Base-by-base conservation (phyloP, 2,329 filamentous ascomycete species). In the Thermoascus crustaceus region DNA sequence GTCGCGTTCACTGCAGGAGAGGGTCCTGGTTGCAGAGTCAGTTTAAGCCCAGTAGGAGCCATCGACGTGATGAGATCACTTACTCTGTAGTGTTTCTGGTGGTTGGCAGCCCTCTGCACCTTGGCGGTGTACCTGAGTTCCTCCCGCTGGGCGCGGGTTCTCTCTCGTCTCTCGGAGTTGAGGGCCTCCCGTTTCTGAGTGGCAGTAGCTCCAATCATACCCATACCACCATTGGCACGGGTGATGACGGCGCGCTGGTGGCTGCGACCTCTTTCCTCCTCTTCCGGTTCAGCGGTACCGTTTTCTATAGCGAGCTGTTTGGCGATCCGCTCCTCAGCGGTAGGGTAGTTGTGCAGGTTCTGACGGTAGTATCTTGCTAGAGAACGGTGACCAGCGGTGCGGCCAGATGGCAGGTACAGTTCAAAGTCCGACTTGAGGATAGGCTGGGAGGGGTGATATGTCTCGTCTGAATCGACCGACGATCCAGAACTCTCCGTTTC, bases 401-500 rank as follows among this genome's bases (percentile, higher is more conserved):
- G 82, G 35, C 91, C 91, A 4, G 83, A 86, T 1, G 91, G 91
- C 8, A 98, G 76, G 54, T 98, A 87, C 35, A 98, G 74, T 61
- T 96, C 91, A 52, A 85, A 88, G 29, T 98, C 91, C 49, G 93
- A 85, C 54, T 93, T 80, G 59, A 93, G 94, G 14, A 85, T 84
- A 23, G 85, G 80, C 43, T 82, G 75, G 35, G 75, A 60, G 46
- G 80, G 75, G 47, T 85, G 82, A 63, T 93, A 82, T 2, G 83
- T 88, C 81, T 33, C 86, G 36, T 83, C 83, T 1, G 86, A 91
- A 45, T 88, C 85, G 22, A 93, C 72, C 7, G 86, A 93, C 1
- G 88, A 94, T n/a, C 75, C 81, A 7, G 84, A 87, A 45, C 82
- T 87, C 57, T 96, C 91, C 0, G 88, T 95, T 64, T 98, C 91